Base-by-base conservation (phyloP, 1,139 yeast genomes). In the Sugiyamaella xylanicola region DNA sequence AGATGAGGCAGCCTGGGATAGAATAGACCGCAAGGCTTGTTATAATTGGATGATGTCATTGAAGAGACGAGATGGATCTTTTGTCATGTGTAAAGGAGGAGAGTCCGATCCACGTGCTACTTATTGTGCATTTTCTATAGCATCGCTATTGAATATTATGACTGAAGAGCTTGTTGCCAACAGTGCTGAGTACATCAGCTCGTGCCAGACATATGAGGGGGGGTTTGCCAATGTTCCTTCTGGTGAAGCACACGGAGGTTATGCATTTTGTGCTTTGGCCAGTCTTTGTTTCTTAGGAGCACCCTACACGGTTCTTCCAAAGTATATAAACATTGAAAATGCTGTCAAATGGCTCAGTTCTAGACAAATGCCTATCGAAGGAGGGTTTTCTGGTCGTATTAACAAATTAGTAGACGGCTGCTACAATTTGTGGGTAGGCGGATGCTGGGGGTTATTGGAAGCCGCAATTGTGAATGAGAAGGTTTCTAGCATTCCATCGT, bases 351-450 rank as follows among this genome's bases (percentile, higher is more conserved):
- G 99, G 99, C 74, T 85, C 2, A 78, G 79, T 4, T 73, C 79
- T 20, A 79, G 96, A 43, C 99, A 93, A 68, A 74, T 78, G 57
- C 74, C 75, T 35, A 70, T 83, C 5, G 97, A 91, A 68, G 96
- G 95, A 5, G 97, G 98, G 0, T 80, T 92, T 48, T 80, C 85
- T 8, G 99, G 99, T 0, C 80, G 99, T 56, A 82, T 96, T 0
- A 92, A 93, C 68, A 95, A 95, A 70, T 77, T 95, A 43, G 98
- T 93, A 0, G 99, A 95, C 70, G 97, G 96, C 0, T 95, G 99
- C 70, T 95, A 95, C 70, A 84, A 92, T 66, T 95, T 87, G 69
- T 93, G 99, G 99, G 86, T 92, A 1, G 99, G 99, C 0, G 95
- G 90, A 0, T 68, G 85, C 46, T 77, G 80, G 62, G 84, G 89